These are phyloP conservation scores for Malus asiatica DNA, from an alignment of 306 rosid species.

Conservation along the genomic window DNA sequence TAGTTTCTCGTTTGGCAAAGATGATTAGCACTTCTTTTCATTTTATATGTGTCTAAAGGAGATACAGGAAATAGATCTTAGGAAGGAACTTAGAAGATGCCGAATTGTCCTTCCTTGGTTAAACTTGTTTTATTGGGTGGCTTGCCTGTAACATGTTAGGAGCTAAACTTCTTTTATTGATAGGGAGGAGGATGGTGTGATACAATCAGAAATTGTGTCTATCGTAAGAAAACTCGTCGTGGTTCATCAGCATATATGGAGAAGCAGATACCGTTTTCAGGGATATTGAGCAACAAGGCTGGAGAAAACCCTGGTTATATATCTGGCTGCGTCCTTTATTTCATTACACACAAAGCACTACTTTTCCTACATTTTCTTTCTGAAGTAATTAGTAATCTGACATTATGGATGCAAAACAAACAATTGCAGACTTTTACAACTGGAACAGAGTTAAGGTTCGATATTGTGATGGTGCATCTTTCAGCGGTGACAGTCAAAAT, in stretches of 20 bases:
- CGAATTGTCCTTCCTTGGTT: background rate
- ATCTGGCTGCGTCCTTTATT: conserved; percentile 3
- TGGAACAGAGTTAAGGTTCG: conserved; percentile 93
- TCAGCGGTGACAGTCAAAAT: conserved; percentile 67
- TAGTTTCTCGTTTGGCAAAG: background rate
- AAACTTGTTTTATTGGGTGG: background rate
- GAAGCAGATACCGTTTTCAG: conserved; percentile 64
- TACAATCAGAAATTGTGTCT: conserved; percentile 61
- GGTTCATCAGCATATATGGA: conserved; percentile 90
- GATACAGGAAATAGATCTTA: background rate
- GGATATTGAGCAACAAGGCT: conserved; percentile 69
- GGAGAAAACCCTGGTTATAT: conserved; percentile 67
- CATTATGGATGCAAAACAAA: background rate
- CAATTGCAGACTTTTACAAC: conserved; percentile 72
- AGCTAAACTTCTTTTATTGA: conserved; percentile 4
- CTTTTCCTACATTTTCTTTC: background rate
- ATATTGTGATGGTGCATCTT: conserved; percentile 96
- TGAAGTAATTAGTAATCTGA: conserved; percentile 2
- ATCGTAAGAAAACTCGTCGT: conserved; percentile 60
- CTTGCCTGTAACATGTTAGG: background rate
- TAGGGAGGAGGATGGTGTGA: conserved; percentile 99
- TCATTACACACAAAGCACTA: background rate
- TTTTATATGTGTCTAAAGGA: background rate
- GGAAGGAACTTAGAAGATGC: background rate
- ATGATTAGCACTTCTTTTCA: too few relatives aligned